A percentile compares a stretch with the other conserved stretches of the same genome.
phyloP scores from a whole-genome alignment of 2,329 filamentous ascomycete species.

The Phialophora expanda region DNA sequence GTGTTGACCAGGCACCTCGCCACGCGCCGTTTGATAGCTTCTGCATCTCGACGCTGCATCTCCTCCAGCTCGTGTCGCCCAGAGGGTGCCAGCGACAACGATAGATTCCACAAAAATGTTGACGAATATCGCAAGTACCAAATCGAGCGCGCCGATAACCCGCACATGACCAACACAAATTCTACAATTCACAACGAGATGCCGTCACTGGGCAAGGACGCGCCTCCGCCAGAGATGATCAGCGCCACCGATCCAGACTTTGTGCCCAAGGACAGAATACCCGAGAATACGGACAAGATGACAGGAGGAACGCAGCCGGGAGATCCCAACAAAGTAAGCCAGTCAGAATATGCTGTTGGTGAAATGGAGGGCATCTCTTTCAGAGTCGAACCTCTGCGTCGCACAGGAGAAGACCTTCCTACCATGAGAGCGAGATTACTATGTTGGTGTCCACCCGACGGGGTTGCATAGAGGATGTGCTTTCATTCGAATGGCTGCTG shows the following conservation, averaged over 20 bases:
- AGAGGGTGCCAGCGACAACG: slow-evolving; percentile 8
- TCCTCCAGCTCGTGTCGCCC: slow-evolving; percentile 23
- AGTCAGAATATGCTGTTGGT: slow-evolving; percentile 77
- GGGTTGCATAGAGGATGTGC: neutral
- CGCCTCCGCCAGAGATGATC: slow-evolving; percentile 65
- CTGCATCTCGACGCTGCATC: slow-evolving; percentile 28
- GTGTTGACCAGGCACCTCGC: slow-evolving; percentile 18
- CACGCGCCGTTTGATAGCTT: slow-evolving; percentile 8
- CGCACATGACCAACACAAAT: slow-evolving; percentile 67
- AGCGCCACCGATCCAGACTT: slow-evolving; percentile 62
- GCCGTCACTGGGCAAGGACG: slow-evolving; percentile 63
- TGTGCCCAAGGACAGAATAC: slow-evolving; percentile 63
- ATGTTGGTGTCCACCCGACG: slow-evolving; percentile 51
- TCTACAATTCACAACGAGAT: slow-evolving; percentile 66
- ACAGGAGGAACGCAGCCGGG: slow-evolving; percentile 66
- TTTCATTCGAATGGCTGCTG: slow-evolving; percentile 12
- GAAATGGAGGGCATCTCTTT: slow-evolving; percentile 87
- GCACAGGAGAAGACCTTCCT: slow-evolving; percentile 78
- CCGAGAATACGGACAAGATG: slow-evolving; percentile 68
- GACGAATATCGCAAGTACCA: slow-evolving; percentile 62
- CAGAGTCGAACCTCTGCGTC: slow-evolving; percentile 84
- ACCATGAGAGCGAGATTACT: slow-evolving; percentile 89
- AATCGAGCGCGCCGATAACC: slow-evolving; percentile 63
- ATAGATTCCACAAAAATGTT: slow-evolving; percentile 46
- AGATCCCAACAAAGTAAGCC: slow-evolving; percentile 49